Evolutionary conservation across 1,284 basidiomycete species (phyloP).

Genomic region (Porodaedalea pini): DNA sequence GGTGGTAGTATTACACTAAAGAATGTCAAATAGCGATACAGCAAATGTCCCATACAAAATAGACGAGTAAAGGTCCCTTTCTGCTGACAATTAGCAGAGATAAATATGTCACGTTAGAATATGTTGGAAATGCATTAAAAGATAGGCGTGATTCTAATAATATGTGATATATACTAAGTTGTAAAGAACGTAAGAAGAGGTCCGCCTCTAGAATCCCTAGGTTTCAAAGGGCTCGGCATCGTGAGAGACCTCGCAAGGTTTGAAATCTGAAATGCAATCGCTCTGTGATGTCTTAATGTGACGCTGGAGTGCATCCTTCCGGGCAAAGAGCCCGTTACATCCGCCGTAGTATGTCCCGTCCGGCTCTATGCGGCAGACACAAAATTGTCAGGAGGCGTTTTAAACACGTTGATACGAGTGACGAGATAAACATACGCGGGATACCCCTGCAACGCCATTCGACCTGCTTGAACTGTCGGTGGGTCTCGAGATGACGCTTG

Average conservation of each 20-base stretch:
- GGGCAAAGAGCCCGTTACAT: neutral
- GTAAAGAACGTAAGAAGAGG: neutral
- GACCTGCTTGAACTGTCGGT: conserved; percentile 3
- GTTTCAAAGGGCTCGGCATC: neutral
- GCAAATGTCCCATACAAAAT: too few species aligned
- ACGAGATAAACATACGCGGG: conserved; percentile 1
- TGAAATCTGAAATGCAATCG: conserved; percentile 2
- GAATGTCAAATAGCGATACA: too few species aligned
- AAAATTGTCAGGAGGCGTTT: neutral
- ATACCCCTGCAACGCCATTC: conserved; percentile 12
- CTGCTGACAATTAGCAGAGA: too few species aligned
- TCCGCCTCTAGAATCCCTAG: neutral
- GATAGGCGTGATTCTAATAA: too few species aligned
- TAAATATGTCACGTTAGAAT: too few species aligned
- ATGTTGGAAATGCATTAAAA: too few species aligned
- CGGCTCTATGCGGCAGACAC: neutral
- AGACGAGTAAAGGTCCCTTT: too few species aligned
- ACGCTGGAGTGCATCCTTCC: conserved; percentile 13
- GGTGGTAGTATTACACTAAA: too few species aligned
- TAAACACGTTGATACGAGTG: neutral
- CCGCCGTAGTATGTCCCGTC: conserved; percentile 9
- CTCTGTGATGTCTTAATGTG: neutral
- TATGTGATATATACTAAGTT: too few species aligned
- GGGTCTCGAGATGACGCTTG: conserved; percentile 13
- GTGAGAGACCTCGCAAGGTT: neutral